phyloP scores from a whole-genome alignment of 345 rosid genomes.

The Heritiera fomes region DNA sequence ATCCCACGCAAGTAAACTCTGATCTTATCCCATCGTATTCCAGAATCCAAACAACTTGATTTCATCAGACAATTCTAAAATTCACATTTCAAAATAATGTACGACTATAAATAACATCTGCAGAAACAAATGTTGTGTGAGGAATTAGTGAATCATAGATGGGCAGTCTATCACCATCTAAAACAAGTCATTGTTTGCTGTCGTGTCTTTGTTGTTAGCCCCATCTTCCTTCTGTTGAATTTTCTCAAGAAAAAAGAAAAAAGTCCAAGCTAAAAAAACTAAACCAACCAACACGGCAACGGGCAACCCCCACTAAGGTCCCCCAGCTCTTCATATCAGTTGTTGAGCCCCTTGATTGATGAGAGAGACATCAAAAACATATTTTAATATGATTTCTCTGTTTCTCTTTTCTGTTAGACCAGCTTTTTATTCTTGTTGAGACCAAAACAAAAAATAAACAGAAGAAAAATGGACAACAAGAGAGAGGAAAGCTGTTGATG shows the following conservation, averaged over 20 bases:
- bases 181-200: conserved; percentile 26
- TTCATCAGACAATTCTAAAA: neutral
- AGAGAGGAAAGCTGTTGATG: conserved; percentile 31
- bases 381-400: neutral
- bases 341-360: conserved; percentile 28
- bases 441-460: conserved; percentile 1
- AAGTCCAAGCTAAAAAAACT: neutral
- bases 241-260: conserved; percentile 1
- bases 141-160: neutral
- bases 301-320: neutral
- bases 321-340: conserved; percentile 10
- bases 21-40: no score
- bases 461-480: neutral
- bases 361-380: conserved; percentile 1
- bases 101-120: neutral
- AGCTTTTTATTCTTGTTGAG: neutral
- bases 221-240: conserved; percentile 21
- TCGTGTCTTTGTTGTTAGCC: conserved; percentile 21
- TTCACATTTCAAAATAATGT: neutral
- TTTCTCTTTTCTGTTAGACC: neutral
- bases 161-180: conserved; percentile 18
- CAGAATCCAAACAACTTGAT: neutral
- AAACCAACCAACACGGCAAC: conserved; percentile 12
- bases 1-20: no score
- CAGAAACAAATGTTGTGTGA: neutral